phyloP scores from a whole-genome alignment of 768 basidiomycete species.

The Polyporus arcularius region DNA sequence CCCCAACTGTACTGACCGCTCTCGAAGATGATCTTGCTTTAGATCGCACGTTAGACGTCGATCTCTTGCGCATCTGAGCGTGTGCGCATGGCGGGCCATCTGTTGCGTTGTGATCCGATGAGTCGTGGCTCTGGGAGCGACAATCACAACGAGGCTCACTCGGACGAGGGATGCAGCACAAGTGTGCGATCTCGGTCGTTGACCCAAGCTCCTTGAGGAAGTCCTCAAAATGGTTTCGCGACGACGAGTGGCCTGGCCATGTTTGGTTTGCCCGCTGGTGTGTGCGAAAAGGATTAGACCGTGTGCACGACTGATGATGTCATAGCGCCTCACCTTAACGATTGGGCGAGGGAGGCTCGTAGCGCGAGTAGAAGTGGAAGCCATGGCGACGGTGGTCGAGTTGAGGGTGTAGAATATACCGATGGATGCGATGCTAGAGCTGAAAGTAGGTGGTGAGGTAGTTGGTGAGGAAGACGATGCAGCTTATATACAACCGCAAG shows the following conservation, averaged over 20 bases:
- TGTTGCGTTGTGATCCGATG: not conserved
- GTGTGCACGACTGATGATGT: conserved; percentile 1
- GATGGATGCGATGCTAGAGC: not conserved
- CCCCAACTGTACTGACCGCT: conserved; percentile 6
- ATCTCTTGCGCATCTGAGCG: conserved; percentile 6
- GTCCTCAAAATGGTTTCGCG: conserved; percentile 20
- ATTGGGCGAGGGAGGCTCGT: conserved; percentile 14
- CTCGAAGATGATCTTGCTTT: conserved; percentile 8
- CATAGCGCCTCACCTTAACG: conserved; percentile 17
- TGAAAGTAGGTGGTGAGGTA: conserved; percentile 5
- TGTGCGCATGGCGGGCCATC: conserved; percentile 15
- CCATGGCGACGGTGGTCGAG: conserved; percentile 2
- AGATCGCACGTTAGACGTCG: not conserved
- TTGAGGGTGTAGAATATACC: not conserved
- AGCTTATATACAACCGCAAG: conserved; percentile 15
- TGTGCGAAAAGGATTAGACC: not conserved
- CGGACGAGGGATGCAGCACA: conserved; percentile 14
- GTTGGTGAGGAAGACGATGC: conserved; percentile 1
- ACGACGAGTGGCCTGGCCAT: conserved; percentile 12
- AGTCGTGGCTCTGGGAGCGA: not conserved
- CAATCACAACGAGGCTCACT: not conserved
- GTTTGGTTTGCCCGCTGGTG: conserved; percentile 18
- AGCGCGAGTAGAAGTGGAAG: conserved; percentile 6
- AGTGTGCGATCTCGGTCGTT: conserved; percentile 1
- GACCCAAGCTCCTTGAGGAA: conserved; percentile 17